Conservation (phyloP, 805 yeast species). For the Brettanomyces custersianus region DNA sequence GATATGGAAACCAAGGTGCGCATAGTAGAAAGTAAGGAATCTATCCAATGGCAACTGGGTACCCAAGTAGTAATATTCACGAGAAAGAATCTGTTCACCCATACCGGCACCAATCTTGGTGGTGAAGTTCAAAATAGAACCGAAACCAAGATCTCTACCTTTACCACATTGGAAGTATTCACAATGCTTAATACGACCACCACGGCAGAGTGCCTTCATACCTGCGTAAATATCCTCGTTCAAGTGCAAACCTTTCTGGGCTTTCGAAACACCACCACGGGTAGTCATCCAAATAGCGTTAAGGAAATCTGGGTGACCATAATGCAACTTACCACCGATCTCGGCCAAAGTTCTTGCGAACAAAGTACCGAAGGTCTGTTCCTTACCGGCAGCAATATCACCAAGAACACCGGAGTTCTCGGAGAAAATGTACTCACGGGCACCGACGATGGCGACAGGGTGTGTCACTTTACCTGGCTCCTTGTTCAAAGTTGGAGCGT, state of each 20-base stretch:
- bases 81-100: conserved; percentile 84
- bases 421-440: conserved; percentile 80
- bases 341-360: conserved; percentile 78
- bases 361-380: conserved; percentile 80
- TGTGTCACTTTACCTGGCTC: conserved; percentile 42
- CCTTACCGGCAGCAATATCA: conserved; percentile 88
- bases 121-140: conserved; percentile 76
- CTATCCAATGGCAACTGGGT: conserved; percentile 75
- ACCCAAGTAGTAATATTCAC: conserved; percentile 77
- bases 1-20: conserved; percentile 82
- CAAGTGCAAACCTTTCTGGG: conserved; percentile 77
- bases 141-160: conserved; percentile 85
- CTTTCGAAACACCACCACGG: conserved; percentile 83
- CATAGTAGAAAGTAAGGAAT: conserved; percentile 75
- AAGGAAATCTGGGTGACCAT: conserved; percentile 84
- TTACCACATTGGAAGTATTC: conserved; percentile 87
- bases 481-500: conserved; percentile 59
- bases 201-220: conserved; percentile 74
- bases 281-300: conserved; percentile 72
- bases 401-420: conserved; percentile 81
- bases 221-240: conserved; percentile 88
- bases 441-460: conserved; percentile 82
- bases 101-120: conserved; percentile 89
- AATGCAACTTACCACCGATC: conserved; percentile 79
- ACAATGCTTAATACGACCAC: conserved; percentile 83